phyloP scores from a whole-genome alignment of 1,139 yeast genomes.

The Saccharomyces hybrid region DNA sequence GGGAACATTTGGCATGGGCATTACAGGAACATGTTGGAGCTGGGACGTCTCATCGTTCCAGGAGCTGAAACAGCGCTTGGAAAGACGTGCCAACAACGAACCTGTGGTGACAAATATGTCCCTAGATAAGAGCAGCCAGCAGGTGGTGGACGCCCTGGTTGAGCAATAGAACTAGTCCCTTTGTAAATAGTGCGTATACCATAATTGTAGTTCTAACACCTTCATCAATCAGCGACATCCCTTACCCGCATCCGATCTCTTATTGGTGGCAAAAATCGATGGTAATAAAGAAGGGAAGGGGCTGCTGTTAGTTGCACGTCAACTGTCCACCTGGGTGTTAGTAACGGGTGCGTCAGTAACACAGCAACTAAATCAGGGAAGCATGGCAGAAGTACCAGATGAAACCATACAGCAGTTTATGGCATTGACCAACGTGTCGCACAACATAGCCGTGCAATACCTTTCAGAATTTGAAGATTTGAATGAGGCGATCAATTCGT shows the following conservation, averaged over 20 bases:
- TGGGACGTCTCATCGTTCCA: constrained; percentile 55
- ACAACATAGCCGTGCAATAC: constrained; percentile 39
- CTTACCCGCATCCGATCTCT: not conserved
- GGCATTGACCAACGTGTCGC: constrained; percentile 39
- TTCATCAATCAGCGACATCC: not conserved
- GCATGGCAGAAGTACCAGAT: constrained; percentile 14
- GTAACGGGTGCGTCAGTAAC: not conserved
- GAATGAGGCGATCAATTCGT: constrained; percentile 31
- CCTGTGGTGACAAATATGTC: not conserved
- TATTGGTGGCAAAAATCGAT: not conserved
- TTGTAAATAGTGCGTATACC: not conserved
- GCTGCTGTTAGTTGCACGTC: not conserved
- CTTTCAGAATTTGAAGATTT: constrained; percentile 33
- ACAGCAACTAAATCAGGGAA: not conserved
- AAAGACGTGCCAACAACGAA: not conserved
- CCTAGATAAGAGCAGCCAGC: not conserved
- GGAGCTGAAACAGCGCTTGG: constrained; percentile 6
- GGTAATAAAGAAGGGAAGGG: not conserved
- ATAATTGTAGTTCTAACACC: not conserved
- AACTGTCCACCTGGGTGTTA: not conserved
- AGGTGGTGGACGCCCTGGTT: not conserved
- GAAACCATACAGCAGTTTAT: constrained; percentile 46
- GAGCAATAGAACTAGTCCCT: not conserved
- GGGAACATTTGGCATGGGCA: constrained; percentile 62
- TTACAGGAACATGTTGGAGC: constrained; percentile 75